Base-by-base conservation (phyloP, 202 grass and related monocot genomes). In the Brachypodium distachyon region DNA sequence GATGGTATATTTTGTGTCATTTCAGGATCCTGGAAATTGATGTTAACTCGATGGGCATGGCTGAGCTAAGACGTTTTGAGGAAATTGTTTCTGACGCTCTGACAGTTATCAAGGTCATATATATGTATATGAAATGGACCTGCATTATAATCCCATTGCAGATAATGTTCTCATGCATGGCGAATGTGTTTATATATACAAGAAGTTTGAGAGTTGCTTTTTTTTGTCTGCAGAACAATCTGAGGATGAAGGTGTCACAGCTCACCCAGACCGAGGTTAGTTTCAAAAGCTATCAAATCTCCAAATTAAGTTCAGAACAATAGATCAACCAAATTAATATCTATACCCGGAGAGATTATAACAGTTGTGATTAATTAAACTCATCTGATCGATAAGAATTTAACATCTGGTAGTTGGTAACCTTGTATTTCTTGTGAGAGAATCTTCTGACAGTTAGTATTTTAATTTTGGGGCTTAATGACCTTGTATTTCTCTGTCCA, bases 1-100 rank as follows among this genome's bases (percentile, higher is more conserved):
- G 11, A 37, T 62, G 14, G 10, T 25, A 34, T 72, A 17, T n/a
- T 63, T 16, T 40, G 25, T 77, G 9, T 32, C 32, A 72, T 51
- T 77, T 58, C 85, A 87, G 85, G 67, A 39, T 19, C 8, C 27
- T 73, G 73, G 31, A 87, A 77, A 28, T 59, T 42, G 52, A 82
- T 50, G 12, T 72, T 29, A 72, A 66, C 13, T 23, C 57, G 49
- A 49, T 78, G 57, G 72, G 13, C 48, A 59, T 73, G 13, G 7
- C 39, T 5, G n/a, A 78, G 34, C 34, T 82, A 59, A 73, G 31
- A 33, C 19, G 42, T 21, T 34, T 82, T 6, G 79, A 87, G 79
- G 67, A 87, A 73, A 65, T 43, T 72, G 4, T 82, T 22, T 67
- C 40, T 6, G 13, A 67, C 1, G 67, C 32, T 66, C 55, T 87